A percentile compares a stretch with the other conserved stretches of the same genome.
phyloP scores from a whole-genome alignment of 352 stramenopile species.

The Blastocystis sp. region DNA sequence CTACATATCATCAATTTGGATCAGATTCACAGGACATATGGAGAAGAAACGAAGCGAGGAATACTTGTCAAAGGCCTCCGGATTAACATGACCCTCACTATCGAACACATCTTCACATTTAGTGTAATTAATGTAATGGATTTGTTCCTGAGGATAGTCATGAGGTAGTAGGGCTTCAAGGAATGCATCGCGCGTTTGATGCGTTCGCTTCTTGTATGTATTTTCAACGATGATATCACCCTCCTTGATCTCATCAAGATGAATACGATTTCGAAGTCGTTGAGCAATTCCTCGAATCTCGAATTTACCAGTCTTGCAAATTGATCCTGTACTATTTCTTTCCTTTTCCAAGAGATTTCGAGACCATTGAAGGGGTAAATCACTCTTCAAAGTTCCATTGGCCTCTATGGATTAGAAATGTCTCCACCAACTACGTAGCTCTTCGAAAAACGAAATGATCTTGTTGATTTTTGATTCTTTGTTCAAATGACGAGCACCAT shows the following conservation, averaged over 20 bases:
- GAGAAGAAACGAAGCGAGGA: conserved; percentile 47
- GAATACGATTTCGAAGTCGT: neutral
- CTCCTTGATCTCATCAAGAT: neutral
- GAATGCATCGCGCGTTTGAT: conserved; percentile 49
- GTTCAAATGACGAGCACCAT: conserved; percentile 51
- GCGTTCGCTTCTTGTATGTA: conserved; percentile 43
- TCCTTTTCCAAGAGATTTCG: neutral
- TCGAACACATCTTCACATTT: conserved; percentile 12
- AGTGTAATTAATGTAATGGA: neutral
- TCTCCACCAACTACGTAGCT: neutral
- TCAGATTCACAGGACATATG: conserved; percentile 9
- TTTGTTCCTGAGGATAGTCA: neutral
- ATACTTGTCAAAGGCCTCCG: neutral
- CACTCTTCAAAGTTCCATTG: neutral
- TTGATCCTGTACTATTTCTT: neutral
- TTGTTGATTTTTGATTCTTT: conserved; percentile 32
- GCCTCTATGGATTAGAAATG: neutral
- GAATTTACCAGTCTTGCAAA: conserved; percentile 39
- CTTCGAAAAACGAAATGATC: neutral
- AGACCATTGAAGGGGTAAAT: conserved; percentile 9
- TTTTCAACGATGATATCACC: conserved; percentile 39
- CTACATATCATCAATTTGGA: neutral
- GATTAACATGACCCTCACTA: conserved; percentile 11
- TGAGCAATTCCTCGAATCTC: conserved; percentile 38
- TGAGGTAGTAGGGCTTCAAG: neutral